Evolutionary conservation across 202 grass and related monocot species (phyloP), one percentile per base, ranked within the genome.

Genomic region (Setaria viridis): DNA sequence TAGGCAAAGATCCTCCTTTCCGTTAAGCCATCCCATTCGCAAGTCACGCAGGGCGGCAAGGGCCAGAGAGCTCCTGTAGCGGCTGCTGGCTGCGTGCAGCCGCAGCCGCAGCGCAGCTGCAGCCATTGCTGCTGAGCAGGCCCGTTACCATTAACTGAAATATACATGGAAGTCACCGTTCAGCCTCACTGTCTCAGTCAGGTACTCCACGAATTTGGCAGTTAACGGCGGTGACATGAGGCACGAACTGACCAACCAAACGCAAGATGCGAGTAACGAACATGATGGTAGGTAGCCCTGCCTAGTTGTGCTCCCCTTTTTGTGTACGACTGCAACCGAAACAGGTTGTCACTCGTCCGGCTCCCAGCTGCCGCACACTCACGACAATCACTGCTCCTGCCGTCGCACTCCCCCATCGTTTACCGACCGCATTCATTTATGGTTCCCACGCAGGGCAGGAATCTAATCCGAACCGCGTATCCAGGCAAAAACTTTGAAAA

Each of bases 391-490:
- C 67, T 70, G 49, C 49, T 35, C 48, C 48, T 19, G 8, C 35
- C 48, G 41, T 25, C 67, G 48, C 49, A 5, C 48, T 54, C 71
- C 47, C 29, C 7, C 16, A 37, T 32, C 2, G 67, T 41, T 41
- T 41, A 45, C 32, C 14, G 39, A 41, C 39, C 32, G 9, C 34
- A 20, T 70, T 67, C 20, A 69, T 11, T 15, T 48, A 48, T 15
- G 43, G 21, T 30, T 73, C 29, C 70, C 25, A 11, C 3, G n/a
- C 29, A 17, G 14, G 14, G 25, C 49, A 72, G 10, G 9, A 32
- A 72, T 48, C 69, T 0, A 70, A 21, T n/a, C 42, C 67, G 56
- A 75, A 75, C 72, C 32, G 72, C 72, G 50, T n/a, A 75, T 56
- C 50, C 50, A 56, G 4, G 50, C 9, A 33, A 74, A 11, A 11